Percentiles rank a stretch among this genome's conserved stretches.
Conservation (phyloP, 352 stramenopile species). For the Globisporangium splendens region DNA sequence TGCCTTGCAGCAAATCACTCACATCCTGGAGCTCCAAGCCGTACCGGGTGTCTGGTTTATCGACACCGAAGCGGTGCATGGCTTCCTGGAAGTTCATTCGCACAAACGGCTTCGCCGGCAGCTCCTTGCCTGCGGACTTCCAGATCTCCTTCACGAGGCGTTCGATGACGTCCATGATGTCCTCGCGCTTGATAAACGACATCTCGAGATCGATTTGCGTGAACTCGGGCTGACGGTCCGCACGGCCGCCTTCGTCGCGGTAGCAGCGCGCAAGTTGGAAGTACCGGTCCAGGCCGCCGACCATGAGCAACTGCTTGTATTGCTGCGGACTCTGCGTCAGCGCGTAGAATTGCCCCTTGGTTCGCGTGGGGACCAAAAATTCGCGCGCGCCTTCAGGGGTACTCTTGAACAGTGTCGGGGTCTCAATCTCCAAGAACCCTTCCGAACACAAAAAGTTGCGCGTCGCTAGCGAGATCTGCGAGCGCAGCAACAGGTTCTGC, state of each 20-base stretch:
- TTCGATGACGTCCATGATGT: slow-evolving; percentile 78
- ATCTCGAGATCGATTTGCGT: slow-evolving; percentile 91
- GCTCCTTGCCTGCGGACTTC: slow-evolving; percentile 41
- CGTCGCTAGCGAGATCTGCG: slow-evolving; percentile 60
- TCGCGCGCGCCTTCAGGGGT: slow-evolving; percentile 85
- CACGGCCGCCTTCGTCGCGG: slow-evolving; percentile 82
- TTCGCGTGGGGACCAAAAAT: slow-evolving; percentile 81
- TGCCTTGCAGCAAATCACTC: slow-evolving; percentile 29
- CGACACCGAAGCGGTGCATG: slow-evolving; percentile 78
- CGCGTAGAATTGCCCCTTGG: slow-evolving; percentile 75
- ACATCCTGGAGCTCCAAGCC: slow-evolving; percentile 68
- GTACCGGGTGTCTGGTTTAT: slow-evolving; percentile 85
- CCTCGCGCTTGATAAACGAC: slow-evolving; percentile 72
- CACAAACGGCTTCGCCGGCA: slow-evolving; percentile 39
- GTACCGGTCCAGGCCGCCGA: slow-evolving; percentile 82
- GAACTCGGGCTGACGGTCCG: slow-evolving; percentile 89
- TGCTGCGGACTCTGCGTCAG: slow-evolving; percentile 89
- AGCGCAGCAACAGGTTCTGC: slow-evolving; percentile 77
- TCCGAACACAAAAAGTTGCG: slow-evolving; percentile 68
- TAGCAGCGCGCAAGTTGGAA: slow-evolving; percentile 90
- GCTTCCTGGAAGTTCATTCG: slow-evolving; percentile 73
- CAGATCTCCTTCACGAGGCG: slow-evolving; percentile 67
- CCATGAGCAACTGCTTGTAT: slow-evolving; percentile 92
- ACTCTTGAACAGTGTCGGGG: slow-evolving; percentile 85
- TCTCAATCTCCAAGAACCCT: slow-evolving; percentile 87